Conservation (phyloP, 2,329 filamentous ascomycete species). For the Fusarium haematococcum region DNA sequence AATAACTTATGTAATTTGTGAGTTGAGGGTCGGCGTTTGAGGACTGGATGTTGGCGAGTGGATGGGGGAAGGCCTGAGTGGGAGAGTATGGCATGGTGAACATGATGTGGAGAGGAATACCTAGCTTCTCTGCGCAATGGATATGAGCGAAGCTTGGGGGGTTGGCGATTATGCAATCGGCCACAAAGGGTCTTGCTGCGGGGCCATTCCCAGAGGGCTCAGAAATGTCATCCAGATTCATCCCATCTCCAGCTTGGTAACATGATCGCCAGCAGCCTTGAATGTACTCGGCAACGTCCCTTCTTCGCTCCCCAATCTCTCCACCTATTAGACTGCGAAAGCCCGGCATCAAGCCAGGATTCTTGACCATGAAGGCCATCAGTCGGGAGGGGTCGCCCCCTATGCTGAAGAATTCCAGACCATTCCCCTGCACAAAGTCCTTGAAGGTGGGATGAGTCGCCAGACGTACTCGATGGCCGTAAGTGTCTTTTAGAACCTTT, state of each 20-base stretch:
- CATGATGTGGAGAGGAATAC: slow-evolving; percentile 84
- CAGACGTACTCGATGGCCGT: slow-evolving; percentile 78
- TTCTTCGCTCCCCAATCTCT: slow-evolving; percentile 79
- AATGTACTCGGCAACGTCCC: slow-evolving; percentile 81
- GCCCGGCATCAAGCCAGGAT: slow-evolving; percentile 86
- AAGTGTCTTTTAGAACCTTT: slow-evolving; percentile 70
- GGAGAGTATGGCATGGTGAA: slow-evolving; percentile 96
- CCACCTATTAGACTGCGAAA: slow-evolving; percentile 81
- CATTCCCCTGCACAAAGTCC: slow-evolving; percentile 75
- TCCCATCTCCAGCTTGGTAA: slow-evolving; percentile 80
- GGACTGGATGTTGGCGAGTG: slow-evolving; percentile 83
- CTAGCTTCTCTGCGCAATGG: slow-evolving; percentile 80
- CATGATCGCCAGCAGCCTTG: slow-evolving; percentile 89
- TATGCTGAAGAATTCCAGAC: slow-evolving; percentile 80
- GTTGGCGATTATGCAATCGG: slow-evolving; percentile 84
- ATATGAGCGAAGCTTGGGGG: slow-evolving; percentile 82
- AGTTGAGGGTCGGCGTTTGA: slow-evolving; percentile 79
- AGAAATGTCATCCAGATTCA: slow-evolving; percentile 55
- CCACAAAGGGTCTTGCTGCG: slow-evolving; percentile 75
- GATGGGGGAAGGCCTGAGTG: slow-evolving; percentile 87
- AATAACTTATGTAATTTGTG: slow-evolving; percentile 86
- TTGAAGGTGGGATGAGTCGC: slow-evolving; percentile 79
- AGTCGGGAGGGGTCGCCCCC: slow-evolving; percentile 81
- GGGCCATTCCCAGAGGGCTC: slow-evolving; percentile 60
- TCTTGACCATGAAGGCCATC: slow-evolving; percentile 93